Evolutionary conservation across 2,329 filamentous ascomycete species (phyloP).

Genomic region (Fusarium longipes): DNA sequence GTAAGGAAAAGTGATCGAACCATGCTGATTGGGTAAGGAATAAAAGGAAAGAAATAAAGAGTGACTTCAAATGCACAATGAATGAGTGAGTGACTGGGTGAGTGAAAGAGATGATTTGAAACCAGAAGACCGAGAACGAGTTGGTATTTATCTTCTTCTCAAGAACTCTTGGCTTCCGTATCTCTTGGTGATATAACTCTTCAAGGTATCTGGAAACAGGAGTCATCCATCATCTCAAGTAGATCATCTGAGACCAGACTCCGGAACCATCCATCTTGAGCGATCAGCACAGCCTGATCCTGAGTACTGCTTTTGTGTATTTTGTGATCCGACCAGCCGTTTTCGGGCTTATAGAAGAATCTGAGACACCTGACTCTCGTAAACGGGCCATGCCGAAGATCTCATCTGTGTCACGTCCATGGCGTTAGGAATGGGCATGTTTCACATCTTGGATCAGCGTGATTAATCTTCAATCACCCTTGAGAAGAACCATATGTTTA

Average conservation of each 20-base stretch:
- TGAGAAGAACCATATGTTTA: not conserved
- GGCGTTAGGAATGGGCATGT: slow-evolving; percentile 12
- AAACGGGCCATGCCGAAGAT: not conserved
- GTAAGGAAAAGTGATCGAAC: slow-evolving; percentile 15
- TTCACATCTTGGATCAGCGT: slow-evolving; percentile 1
- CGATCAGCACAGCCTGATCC: not conserved
- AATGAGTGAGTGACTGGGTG: slow-evolving; percentile 19
- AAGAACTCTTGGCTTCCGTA: not conserved
- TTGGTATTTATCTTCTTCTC: slow-evolving; percentile 21
- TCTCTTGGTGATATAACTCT: slow-evolving; percentile 3
- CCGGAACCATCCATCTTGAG: slow-evolving; percentile 17
- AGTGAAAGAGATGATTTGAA: not conserved
- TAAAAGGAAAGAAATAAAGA: slow-evolving; percentile 29
- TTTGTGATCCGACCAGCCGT: not conserved
- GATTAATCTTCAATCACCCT: not conserved
- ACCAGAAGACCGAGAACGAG: not conserved
- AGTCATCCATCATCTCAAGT: not conserved
- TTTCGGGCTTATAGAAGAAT: not conserved
- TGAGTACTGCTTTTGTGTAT: slow-evolving; percentile 1
- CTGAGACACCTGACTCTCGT: slow-evolving; percentile 15
- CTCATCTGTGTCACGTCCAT: not conserved
- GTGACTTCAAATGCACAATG: slow-evolving; percentile 29
- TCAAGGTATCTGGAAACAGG: slow-evolving; percentile 3
- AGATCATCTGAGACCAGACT: not conserved
- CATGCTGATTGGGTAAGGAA: slow-evolving; percentile 11